Percentiles rank a stretch among this genome's conserved stretches.
These are phyloP conservation scores for Gloeostereum incarnatum DNA, from an alignment of 768 basidiomycete genomes.

Conservation along the genomic window DNA sequence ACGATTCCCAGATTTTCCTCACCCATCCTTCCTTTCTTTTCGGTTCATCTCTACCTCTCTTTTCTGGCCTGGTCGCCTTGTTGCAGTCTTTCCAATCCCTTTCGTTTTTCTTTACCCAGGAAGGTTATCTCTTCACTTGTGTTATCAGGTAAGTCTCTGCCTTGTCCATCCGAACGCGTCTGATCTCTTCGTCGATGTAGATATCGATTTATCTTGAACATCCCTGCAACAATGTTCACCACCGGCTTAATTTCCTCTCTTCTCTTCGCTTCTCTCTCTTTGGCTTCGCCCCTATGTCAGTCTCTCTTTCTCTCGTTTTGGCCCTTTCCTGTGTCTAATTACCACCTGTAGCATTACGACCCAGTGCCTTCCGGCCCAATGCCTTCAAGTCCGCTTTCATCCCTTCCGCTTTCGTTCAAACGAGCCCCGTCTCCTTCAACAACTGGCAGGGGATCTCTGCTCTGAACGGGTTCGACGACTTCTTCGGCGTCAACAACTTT, in stretches of 20 bases:
- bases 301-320: background rate
- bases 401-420: background rate
- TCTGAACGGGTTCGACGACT: conserved; percentile 32
- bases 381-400: background rate
- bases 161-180: too few relatives aligned
- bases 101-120: too few relatives aligned
- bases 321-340: background rate
- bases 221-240: conserved; percentile 1
- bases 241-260: background rate
- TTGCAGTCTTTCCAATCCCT: conserved; percentile 5
- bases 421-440: conserved; percentile 14
- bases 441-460: conserved; percentile 28
- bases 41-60: background rate
- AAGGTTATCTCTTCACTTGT: too few relatives aligned
- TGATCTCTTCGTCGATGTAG: too few relatives aligned
- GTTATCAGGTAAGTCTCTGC: too few relatives aligned
- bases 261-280: background rate
- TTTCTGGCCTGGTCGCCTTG: conserved; percentile 7
- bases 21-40: background rate
- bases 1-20: background rate
- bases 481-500: conserved; percentile 27
- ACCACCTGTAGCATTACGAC: background rate
- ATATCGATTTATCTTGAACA: background rate
- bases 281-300: conserved; percentile 1
- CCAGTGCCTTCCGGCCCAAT: too few relatives aligned